Conservation (phyloP, 1,284 basidiomycete genomes). For the Ganoderma sp. region DNA sequence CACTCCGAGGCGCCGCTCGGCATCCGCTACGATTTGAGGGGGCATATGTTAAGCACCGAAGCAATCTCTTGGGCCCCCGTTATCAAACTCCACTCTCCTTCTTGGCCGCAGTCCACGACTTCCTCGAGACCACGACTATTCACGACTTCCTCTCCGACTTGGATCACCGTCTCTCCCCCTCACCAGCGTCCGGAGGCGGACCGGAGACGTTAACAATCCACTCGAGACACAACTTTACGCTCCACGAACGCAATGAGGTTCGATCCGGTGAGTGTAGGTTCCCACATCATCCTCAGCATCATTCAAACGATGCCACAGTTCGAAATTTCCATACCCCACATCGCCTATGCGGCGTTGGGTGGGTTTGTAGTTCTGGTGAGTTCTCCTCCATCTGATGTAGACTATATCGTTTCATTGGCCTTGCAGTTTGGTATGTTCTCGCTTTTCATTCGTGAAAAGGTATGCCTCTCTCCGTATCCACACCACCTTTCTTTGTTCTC, state of each 20-base stretch:
- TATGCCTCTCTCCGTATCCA: conserved; percentile 39
- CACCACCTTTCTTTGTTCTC: conserved; percentile 9
- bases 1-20: conserved; percentile 33
- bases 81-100: conserved; percentile 30
- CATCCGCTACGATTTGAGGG: conserved; percentile 21
- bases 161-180: conserved; percentile 11
- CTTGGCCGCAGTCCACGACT: conserved; percentile 9
- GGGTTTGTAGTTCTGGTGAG: conserved; percentile 83
- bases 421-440: conserved; percentile 92
- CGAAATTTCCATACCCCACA: conserved; percentile 70
- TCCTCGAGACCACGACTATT: conserved; percentile 22
- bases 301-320: conserved; percentile 52
- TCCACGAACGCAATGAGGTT: conserved; percentile 32
- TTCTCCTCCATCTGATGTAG: conserved; percentile 57
- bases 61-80: conserved; percentile 27
- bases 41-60: conserved; percentile 25
- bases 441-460: conserved; percentile 89
- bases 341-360: conserved; percentile 84
- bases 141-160: conserved; percentile 18
- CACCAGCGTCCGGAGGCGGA: conserved; percentile 12
- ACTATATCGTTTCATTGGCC: conserved; percentile 14
- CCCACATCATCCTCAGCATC: not conserved
- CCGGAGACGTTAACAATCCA: conserved; percentile 16
- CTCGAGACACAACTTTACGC: conserved; percentile 18
- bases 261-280: conserved; percentile 32